These are phyloP conservation scores for Talaromyces marneffei DNA, from an alignment of 2,329 filamentous ascomycete species.

Conservation along the genomic window DNA sequence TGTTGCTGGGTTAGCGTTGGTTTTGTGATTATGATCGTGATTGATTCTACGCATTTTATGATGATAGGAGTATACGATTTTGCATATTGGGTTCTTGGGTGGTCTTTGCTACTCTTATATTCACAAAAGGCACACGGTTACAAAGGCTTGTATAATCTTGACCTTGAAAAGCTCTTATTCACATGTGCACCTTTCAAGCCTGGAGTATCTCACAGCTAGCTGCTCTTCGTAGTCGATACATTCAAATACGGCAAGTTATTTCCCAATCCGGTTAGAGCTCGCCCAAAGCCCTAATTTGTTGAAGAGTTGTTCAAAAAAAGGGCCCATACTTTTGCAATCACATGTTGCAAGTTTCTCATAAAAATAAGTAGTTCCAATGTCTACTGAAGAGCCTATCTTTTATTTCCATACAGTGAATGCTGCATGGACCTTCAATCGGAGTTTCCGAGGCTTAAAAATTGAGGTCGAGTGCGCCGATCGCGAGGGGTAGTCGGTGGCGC, in stretches of 20 bases:
- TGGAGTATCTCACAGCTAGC: too few relatives aligned
- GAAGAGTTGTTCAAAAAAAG: neutral
- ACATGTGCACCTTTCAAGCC: neutral
- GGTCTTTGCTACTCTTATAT: neutral
- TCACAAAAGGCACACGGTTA: neutral
- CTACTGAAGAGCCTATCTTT: neutral
- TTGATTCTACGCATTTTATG: neutral
- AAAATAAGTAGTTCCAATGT: neutral
- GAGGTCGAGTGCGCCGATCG: slow-evolving; percentile 1
- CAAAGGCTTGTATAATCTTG: too few relatives aligned
- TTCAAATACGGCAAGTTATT: neutral
- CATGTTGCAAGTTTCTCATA: neutral
- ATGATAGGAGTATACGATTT: slow-evolving; percentile 3
- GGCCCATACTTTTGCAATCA: neutral
- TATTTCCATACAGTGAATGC: neutral
- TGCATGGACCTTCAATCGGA: neutral
- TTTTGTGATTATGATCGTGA: neutral
- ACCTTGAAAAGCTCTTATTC: too few relatives aligned
- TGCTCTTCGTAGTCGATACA: neutral
- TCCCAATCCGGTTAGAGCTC: neutral
- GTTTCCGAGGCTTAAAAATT: slow-evolving; percentile 2
- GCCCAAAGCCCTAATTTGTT: neutral
- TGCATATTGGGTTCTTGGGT: neutral
- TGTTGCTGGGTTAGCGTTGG: slow-evolving; percentile 12
- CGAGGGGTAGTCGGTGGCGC: slow-evolving; percentile 3